A percentile compares a stretch with the other conserved stretches of the same genome.
These are phyloP conservation scores for Paramecium sonneborni DNA, from an alignment of 73 alveolate species.

Conservation along the genomic window DNA sequence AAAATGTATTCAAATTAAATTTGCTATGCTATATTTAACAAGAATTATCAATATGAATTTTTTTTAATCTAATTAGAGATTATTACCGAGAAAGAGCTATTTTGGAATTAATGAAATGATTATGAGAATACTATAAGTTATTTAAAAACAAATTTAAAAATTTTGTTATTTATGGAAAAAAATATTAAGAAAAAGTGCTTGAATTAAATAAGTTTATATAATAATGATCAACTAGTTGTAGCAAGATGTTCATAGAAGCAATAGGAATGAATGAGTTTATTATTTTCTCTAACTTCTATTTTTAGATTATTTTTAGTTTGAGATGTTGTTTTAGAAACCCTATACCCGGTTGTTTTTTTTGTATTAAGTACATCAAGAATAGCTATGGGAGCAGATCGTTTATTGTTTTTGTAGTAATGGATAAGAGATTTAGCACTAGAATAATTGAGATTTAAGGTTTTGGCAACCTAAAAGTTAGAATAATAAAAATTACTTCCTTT, in stretches of 20 bases:
- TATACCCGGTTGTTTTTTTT: background rate
- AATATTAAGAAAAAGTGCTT: background rate
- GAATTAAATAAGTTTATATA: background rate
- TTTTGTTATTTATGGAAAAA: background rate
- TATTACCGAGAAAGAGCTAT: too few species aligned
- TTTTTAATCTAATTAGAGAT: too few species aligned
- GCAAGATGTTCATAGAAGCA: background rate
- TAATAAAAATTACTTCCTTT: background rate
- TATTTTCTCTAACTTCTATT: background rate
- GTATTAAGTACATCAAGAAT: background rate
- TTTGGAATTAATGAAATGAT: background rate
- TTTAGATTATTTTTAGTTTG: background rate
- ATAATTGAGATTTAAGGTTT: background rate
- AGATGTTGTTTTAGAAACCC: background rate
- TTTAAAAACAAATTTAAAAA: background rate
- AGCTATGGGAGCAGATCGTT: background rate
- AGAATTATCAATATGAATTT: too few species aligned
- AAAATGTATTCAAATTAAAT: background rate
- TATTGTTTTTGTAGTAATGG: constrained; percentile 11
- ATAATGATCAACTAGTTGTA: background rate
- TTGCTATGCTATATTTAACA: background rate
- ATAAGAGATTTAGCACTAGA: constrained; percentile 39
- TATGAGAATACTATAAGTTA: background rate
- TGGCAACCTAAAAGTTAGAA: constrained; percentile 22
- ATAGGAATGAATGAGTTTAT: background rate